phyloP scores from a whole-genome alignment of 371 early-diverging fungal genomes.

The Rhizomucor miehei region DNA sequence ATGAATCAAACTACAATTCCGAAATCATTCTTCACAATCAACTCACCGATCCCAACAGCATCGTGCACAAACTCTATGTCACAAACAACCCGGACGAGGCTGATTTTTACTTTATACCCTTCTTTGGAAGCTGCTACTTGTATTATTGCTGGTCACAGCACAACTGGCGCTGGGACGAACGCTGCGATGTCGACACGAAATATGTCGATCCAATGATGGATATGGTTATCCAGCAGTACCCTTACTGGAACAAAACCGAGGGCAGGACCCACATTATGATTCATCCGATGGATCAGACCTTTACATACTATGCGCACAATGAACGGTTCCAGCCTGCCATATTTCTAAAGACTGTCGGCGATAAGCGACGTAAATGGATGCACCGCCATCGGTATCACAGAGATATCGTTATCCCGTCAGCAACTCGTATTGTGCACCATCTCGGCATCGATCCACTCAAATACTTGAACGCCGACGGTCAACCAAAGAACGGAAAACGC shows the following conservation, averaged over 20 bases:
- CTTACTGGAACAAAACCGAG: slow-evolving; percentile 48
- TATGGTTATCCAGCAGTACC: slow-evolving; percentile 40
- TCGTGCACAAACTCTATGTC: slow-evolving; percentile 40
- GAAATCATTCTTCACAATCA: slow-evolving; percentile 43
- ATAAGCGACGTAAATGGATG: slow-evolving; percentile 40
- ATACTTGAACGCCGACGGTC: slow-evolving; percentile 31
- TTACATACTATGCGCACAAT: slow-evolving; percentile 44
- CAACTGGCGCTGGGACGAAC: slow-evolving; percentile 48
- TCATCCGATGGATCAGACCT: slow-evolving; percentile 54
- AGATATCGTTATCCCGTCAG: slow-evolving; percentile 56
- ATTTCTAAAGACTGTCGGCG: slow-evolving; percentile 52
- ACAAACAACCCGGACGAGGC: slow-evolving; percentile 53
- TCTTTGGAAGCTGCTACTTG: slow-evolving; percentile 55
- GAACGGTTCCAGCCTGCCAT: slow-evolving; percentile 44
- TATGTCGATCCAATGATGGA: slow-evolving; percentile 58
- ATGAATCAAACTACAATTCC: slow-evolving; percentile 48
- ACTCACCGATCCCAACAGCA: slow-evolving; percentile 40
- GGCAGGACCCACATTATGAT: slow-evolving; percentile 52
- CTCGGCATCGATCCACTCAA: slow-evolving; percentile 26
- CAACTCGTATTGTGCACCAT: slow-evolving; percentile 45
- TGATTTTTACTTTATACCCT: slow-evolving; percentile 54
- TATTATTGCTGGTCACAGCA: slow-evolving; percentile 44
- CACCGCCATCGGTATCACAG: slow-evolving; percentile 41
- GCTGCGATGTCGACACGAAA: slow-evolving; percentile 43
- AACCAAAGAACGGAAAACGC: slow-evolving; percentile 33